A percentile compares a stretch with the other conserved stretches of the same genome.
These are phyloP conservation scores for Aspergillus homomorphus DNA, from an alignment of 495 filamentous ascomycete species.

Conservation along the genomic window DNA sequence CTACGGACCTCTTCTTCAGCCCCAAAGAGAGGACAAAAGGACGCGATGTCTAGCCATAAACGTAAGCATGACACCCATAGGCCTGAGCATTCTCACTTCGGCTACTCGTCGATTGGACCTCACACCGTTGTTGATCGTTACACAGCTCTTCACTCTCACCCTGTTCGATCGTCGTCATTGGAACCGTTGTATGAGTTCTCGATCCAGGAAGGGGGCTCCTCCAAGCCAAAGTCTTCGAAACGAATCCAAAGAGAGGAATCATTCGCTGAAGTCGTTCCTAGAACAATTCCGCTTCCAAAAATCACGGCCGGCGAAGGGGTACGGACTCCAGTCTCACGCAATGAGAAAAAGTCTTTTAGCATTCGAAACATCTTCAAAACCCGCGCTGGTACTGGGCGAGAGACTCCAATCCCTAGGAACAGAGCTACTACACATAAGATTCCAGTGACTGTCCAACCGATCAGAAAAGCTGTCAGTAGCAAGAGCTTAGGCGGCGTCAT, in stretches of 20 bases:
- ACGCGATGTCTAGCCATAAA: too few species aligned
- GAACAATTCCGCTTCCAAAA: too few species aligned
- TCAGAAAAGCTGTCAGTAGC: too few species aligned
- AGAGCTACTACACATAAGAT: background rate
- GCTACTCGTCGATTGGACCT: background rate
- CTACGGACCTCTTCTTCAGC: too few species aligned
- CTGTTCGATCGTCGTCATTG: background rate
- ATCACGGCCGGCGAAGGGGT: background rate
- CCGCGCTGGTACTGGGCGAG: background rate
- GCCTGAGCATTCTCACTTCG: too few species aligned
- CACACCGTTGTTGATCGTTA: background rate
- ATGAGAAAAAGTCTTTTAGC: slow-evolving; percentile 16
- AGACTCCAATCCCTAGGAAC: background rate
- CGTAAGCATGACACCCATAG: too few species aligned
- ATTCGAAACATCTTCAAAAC: slow-evolving; percentile 23
- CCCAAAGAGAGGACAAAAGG: too few species aligned
- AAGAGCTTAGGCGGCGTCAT: too few species aligned
- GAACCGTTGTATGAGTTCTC: background rate
- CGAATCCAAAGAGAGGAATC: too few species aligned
- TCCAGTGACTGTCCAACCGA: background rate
- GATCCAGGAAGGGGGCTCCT: background rate
- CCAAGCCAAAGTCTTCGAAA: too few species aligned
- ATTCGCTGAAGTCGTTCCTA: background rate
- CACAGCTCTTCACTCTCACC: background rate
- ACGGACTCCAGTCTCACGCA: slow-evolving; percentile 8